Base-by-base conservation (phyloP, 2,329 filamentous ascomycete species). In the Coleophoma crateriformis region DNA sequence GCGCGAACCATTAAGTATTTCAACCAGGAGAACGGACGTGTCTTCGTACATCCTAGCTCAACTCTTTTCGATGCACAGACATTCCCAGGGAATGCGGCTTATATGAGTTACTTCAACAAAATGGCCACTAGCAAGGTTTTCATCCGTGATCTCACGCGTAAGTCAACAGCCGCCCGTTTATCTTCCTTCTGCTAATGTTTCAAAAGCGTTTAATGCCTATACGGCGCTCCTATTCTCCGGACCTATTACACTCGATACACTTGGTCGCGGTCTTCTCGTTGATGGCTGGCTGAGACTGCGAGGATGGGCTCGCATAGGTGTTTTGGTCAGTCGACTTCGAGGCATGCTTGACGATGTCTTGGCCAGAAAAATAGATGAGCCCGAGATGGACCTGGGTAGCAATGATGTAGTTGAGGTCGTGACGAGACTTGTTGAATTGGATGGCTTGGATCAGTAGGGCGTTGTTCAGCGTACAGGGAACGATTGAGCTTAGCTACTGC, bases 231-330 rank as follows among this genome's bases (percentile, higher is more conserved):
- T 99, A 50, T 97, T 99, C 68, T 87, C 85, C 1, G 94, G 94
- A 0, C 76, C 82, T 2, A 90, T 97, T 46, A 81, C 84, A 52
- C 81, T 97, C 3, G 94, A 97, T 68, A 95, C 90, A 1, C 73
- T 90, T 40, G 92, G 92, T 6, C 77, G 91, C 19, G 94, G 94
- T 0, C 71, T 99, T 15, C 73, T 96, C 3, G 88, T 99, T 3
- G 94, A 97, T 68, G 90, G 89, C 46, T 97, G 92, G 94, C 73
- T 97, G 33, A 68, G 80, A 34, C 71, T 99, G 33, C 79, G 90
- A 20, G 94, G 94, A 1, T 99, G 94, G 94, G 92, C 94, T 1
- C 81, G 94, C 43, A 94, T 99, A 55, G 94, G 92, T 32, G 92
- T 97, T 12, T 68, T 99, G 58, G 86, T 96, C 3, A 88, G 86